Conservation (phyloP, 148 eudicot genomes). For the Euryodendron excelsum region DNA sequence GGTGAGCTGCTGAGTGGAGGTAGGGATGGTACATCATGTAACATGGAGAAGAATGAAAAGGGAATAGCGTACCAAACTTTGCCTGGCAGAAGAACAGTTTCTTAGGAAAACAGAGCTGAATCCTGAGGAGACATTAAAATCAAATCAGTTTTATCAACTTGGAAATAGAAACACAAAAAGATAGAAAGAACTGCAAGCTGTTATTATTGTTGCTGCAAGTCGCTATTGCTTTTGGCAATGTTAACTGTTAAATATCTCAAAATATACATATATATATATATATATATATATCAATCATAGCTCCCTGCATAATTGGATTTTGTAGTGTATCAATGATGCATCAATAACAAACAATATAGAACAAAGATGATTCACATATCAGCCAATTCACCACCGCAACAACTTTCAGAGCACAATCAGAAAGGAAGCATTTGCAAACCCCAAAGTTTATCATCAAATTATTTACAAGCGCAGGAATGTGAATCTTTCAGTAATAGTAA, state of each 20-base stretch:
- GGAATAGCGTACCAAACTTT: conserved; percentile 34
- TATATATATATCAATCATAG: too few species aligned
- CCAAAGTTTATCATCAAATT: not conserved
- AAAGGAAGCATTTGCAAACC: not conserved
- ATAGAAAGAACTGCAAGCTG: not conserved
- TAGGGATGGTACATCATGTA: not conserved
- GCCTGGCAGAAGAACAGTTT: conserved; percentile 32
- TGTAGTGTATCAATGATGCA: too few species aligned
- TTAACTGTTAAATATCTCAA: not conserved
- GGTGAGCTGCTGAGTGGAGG: not conserved
- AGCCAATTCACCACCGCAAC: not conserved
- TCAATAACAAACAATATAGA: too few species aligned
- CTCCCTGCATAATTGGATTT: too few species aligned
- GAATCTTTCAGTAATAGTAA: not conserved
- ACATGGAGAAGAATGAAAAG: not conserved
- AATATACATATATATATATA: too few species aligned
- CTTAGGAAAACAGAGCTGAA: conserved; percentile 25
- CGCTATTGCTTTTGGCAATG: not conserved
- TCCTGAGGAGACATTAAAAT: conserved; percentile 25
- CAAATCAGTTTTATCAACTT: not conserved
- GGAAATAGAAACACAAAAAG: not conserved
- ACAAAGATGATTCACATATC: not conserved
- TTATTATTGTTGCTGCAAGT: not conserved
- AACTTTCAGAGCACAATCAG: not conserved
- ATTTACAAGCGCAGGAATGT: not conserved